phyloP scores from a whole-genome alignment of 257 asterid genomes.

The Nicotiana undulata region DNA sequence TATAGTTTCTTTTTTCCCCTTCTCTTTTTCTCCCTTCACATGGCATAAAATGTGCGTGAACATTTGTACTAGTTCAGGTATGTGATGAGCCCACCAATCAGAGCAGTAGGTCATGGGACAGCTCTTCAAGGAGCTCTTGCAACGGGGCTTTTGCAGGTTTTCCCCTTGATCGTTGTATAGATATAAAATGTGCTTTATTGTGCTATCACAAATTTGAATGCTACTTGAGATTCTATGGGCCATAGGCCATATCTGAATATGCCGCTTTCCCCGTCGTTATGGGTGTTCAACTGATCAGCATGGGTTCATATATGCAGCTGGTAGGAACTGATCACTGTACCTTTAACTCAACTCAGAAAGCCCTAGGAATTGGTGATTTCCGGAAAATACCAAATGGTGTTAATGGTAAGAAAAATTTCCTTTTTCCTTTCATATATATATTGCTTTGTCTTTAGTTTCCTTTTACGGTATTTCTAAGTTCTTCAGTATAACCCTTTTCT shows the following conservation, averaged over 20 bases:
- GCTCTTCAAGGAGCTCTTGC: slow-evolving; percentile 98
- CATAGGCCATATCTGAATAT: background rate
- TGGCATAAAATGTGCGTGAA: background rate
- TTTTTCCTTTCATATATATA: background rate
- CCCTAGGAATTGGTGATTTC: slow-evolving; percentile 77
- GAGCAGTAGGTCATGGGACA: slow-evolving; percentile 85
- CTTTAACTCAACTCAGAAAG: slow-evolving; percentile 82
- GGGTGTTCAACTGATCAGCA: background rate
- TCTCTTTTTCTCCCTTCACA: background rate
- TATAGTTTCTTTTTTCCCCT: background rate
- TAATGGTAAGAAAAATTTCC: slow-evolving; percentile 44
- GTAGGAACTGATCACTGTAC: slow-evolving; percentile 99
- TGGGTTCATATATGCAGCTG: slow-evolving; percentile 48
- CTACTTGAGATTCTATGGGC: background rate
- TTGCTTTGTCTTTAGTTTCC: background rate
- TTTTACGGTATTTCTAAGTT: background rate
- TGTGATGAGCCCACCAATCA: slow-evolving; percentile 96
- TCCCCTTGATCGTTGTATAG: background rate
- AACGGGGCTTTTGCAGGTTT: slow-evolving; percentile 77
- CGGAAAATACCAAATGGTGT: slow-evolving; percentile 97
- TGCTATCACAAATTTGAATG: background rate
- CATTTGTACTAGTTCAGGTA: slow-evolving; percentile 37
- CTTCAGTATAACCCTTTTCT: background rate
- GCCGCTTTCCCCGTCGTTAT: background rate
- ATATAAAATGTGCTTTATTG: background rate